Percentiles rank a stretch among this genome's conserved stretches.
phyloP scores from a whole-genome alignment of 345 rosid genomes.

The Pistacia atlantica region DNA sequence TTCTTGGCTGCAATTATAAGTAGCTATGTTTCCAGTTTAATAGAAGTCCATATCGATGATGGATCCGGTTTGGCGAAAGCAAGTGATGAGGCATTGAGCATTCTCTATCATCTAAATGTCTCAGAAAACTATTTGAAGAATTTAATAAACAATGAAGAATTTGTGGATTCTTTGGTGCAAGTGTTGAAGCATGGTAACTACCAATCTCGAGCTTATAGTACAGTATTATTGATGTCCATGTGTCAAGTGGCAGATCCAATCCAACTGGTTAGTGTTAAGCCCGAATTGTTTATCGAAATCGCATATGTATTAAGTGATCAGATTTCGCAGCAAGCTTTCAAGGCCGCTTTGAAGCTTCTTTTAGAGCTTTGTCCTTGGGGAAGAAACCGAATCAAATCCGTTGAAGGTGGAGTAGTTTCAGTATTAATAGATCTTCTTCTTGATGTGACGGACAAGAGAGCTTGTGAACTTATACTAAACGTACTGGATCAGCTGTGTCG shows the following conservation, averaged over 20 bases:
- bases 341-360: constrained; percentile 46
- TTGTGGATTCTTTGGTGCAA: constrained; percentile 28
- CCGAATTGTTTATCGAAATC: constrained; percentile 39
- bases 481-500: constrained; percentile 51
- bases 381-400: constrained; percentile 58
- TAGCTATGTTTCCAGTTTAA: neutral
- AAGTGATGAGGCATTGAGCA: constrained; percentile 45
- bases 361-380: constrained; percentile 56
- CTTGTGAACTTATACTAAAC: constrained; percentile 39
- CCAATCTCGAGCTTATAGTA: constrained; percentile 42
- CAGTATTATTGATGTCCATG: constrained; percentile 34
- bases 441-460: constrained; percentile 35
- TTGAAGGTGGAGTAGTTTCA: constrained; percentile 36
- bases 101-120: constrained; percentile 39
- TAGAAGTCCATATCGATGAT: constrained; percentile 1
- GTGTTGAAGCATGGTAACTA: constrained; percentile 33
- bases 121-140: constrained; percentile 32
- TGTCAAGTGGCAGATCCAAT: constrained; percentile 51
- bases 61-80: constrained; percentile 16
- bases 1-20: constrained; percentile 42
- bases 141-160: constrained; percentile 30
- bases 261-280: constrained; percentile 30
- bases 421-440: constrained; percentile 53
- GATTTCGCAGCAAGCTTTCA: constrained; percentile 51
- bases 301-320: constrained; percentile 42